phyloP scores from a whole-genome alignment of 2,329 filamentous ascomycete genomes.

The Colletotrichum costaricense region DNA sequence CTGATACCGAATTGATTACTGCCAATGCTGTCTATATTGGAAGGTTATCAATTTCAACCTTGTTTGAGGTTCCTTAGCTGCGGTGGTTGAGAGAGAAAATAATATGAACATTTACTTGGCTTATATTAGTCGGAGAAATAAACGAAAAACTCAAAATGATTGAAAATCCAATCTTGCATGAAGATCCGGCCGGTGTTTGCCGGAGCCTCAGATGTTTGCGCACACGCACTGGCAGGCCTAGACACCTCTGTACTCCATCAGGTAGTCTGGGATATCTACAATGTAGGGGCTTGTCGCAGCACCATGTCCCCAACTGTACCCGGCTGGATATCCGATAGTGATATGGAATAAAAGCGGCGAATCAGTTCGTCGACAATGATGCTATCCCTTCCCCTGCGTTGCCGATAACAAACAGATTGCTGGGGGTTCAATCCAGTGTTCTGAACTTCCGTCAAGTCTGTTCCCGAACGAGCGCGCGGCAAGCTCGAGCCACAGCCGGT shows the following conservation, averaged over 20 bases:
- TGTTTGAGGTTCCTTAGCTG: background rate
- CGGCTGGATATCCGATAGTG: background rate
- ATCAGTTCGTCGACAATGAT: background rate
- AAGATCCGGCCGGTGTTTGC: conserved; percentile 20
- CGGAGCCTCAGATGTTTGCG: background rate
- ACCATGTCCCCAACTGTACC: background rate
- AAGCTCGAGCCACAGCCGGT: conserved; percentile 1
- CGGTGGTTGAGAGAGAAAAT: background rate
- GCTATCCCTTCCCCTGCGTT: background rate
- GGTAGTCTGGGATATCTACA: background rate
- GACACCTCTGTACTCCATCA: background rate
- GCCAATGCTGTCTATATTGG: background rate
- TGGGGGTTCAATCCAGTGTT: background rate
- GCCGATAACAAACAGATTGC: conserved; percentile 2
- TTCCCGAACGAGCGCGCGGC: background rate
- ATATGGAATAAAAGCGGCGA: background rate
- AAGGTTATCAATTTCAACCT: background rate
- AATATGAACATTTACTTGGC: background rate
- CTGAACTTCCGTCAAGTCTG: background rate
- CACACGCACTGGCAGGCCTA: background rate
- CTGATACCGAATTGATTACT: background rate
- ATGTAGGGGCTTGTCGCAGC: background rate
- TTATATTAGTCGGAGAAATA: background rate
- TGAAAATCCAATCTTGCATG: background rate
- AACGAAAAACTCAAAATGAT: background rate